phyloP scores from a whole-genome alignment of 1,139 yeast species.

The Blastobotrys ciferrii region DNA sequence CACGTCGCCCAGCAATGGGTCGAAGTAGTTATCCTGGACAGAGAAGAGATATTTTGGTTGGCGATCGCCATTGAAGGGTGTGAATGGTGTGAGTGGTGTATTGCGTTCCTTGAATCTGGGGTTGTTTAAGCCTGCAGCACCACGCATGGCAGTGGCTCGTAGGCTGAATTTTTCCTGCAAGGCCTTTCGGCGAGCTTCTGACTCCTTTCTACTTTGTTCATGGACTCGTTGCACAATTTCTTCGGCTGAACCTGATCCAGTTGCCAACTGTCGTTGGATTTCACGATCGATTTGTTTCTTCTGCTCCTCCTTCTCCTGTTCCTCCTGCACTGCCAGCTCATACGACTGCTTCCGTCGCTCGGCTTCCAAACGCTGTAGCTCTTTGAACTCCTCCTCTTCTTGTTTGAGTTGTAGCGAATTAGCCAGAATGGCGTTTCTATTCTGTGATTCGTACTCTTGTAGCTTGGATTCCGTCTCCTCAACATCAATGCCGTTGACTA shows the following conservation, averaged over 20 bases:
- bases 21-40: constrained; percentile 52
- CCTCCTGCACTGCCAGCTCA: constrained; percentile 36
- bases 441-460: constrained; percentile 68
- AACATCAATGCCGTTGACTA: constrained; percentile 66
- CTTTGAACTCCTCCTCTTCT: constrained; percentile 57
- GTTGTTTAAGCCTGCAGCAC: constrained; percentile 17
- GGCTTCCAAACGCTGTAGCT: constrained; percentile 67
- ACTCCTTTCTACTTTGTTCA: constrained; percentile 38
- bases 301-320: constrained; percentile 38
- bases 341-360: constrained; percentile 46
- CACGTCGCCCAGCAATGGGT: constrained; percentile 57
- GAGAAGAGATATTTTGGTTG: constrained; percentile 49
- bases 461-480: constrained; percentile 71
- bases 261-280: constrained; percentile 61
- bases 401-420: constrained; percentile 69
- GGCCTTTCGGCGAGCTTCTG: constrained; percentile 22
- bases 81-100: constrained; percentile 60
- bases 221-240: constrained; percentile 49
- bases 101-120: neutral
- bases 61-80: constrained; percentile 92
- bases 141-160: constrained; percentile 10
- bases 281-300: constrained; percentile 62
- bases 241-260: constrained; percentile 48
- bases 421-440: constrained; percentile 72
- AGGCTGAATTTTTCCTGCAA: constrained; percentile 26